Evolutionary conservation across 2,329 filamentous ascomycete species (phyloP).

Genomic region (Diaporthe caulivora): DNA sequence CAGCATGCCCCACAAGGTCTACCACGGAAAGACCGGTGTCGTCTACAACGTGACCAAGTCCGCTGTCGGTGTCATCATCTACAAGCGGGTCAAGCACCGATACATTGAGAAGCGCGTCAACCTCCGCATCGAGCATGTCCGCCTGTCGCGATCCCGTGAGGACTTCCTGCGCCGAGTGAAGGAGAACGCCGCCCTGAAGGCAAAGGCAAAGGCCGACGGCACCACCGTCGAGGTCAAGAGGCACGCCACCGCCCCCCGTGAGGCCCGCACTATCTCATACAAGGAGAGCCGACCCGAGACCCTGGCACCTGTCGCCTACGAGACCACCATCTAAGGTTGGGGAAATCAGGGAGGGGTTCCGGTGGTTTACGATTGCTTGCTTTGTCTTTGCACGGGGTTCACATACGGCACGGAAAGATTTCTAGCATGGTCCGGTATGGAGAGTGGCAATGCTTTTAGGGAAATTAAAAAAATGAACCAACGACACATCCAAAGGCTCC

Average conservation of each 20-base stretch:
- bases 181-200: conserved; percentile 92
- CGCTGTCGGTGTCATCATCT: conserved; percentile 97
- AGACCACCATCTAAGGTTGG: conserved; percentile 92
- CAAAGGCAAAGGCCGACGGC: conserved; percentile 91
- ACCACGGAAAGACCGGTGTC: conserved; percentile 99
- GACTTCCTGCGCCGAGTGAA: conserved; percentile 98
- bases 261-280: conserved; percentile 82
- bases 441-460: conserved; percentile 49
- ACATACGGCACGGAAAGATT: conserved; percentile 51
- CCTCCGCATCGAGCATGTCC: conserved; percentile 97
- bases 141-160: conserved; percentile 93
- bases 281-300: conserved; percentile 91
- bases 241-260: conserved; percentile 83
- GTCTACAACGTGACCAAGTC: conserved; percentile 99
- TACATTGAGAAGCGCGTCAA: conserved; percentile 99
- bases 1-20: conserved; percentile 99
- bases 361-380: conserved; percentile 46
- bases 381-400: conserved; percentile 52
- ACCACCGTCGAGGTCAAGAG: conserved; percentile 93
- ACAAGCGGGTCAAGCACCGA: conserved; percentile 99
- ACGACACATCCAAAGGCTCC: conserved; percentile 41
- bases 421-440: conserved; percentile 50
- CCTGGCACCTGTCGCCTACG: conserved; percentile 91
- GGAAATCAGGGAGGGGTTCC: conserved; percentile 41
- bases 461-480: conserved; percentile 48